These are phyloP conservation scores for Collybia sordida DNA, from an alignment of 768 basidiomycete species.

Conservation along the genomic window DNA sequence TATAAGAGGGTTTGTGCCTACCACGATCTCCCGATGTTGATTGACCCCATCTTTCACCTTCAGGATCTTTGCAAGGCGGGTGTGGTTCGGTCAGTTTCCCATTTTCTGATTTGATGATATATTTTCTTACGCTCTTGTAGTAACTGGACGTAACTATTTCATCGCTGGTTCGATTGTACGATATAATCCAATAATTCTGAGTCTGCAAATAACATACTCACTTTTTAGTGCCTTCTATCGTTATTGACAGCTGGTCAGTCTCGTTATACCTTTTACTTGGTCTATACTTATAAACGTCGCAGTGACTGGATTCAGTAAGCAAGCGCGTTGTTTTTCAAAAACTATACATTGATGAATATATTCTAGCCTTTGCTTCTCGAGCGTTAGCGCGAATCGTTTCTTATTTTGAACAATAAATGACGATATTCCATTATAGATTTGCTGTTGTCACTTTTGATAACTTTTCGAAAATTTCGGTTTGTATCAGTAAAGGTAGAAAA, in stretches of 20 bases:
- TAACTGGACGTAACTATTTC: conserved; percentile 2
- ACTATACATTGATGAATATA: neutral
- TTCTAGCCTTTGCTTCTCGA: conserved; percentile 3
- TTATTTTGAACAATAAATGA: neutral
- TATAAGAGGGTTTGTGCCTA: conserved; percentile 7
- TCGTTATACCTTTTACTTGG: neutral
- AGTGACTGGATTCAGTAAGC: conserved; percentile 11
- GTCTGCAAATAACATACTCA: too few species aligned
- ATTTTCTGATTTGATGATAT: neutral
- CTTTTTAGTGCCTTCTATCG: conserved; percentile 1
- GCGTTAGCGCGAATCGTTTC: conserved; percentile 2
- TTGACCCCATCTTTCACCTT: neutral
- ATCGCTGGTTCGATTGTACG: conserved; percentile 2
- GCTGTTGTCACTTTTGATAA: conserved; percentile 2
- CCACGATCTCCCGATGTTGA: neutral
- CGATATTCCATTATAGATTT: neutral
- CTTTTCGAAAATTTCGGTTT: conserved; percentile 7
- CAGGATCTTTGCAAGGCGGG: conserved; percentile 8
- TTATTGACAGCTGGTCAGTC: conserved; percentile 6
- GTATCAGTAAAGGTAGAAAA: neutral
- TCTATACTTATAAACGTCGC: neutral
- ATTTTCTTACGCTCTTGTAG: neutral
- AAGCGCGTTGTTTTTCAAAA: neutral
- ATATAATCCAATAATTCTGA: too few species aligned
- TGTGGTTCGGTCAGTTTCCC: conserved; percentile 8